Conservation (phyloP, 768 basidiomycete species). For the Leccinum olivaceopallidum region DNA sequence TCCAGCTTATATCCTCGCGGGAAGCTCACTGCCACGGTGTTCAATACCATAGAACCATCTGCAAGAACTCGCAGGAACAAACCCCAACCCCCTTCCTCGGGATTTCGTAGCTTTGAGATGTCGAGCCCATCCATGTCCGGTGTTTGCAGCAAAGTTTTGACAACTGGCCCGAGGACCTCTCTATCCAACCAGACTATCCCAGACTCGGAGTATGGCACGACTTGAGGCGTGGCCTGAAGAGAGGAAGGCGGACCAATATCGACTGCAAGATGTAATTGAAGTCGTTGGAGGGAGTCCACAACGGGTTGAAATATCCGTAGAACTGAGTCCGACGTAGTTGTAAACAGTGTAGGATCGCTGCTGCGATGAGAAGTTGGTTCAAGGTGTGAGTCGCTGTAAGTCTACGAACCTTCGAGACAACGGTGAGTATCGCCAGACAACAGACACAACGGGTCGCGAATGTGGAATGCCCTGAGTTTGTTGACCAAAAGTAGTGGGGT, state of each 20-base stretch:
- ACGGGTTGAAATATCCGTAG: constrained; percentile 87
- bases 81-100: constrained; percentile 75
- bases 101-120: constrained; percentile 53
- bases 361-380: constrained; percentile 37
- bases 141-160: constrained; percentile 46
- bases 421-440: constrained; percentile 74
- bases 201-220: constrained; percentile 45
- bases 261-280: constrained; percentile 82
- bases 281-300: constrained; percentile 77
- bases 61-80: constrained; percentile 69
- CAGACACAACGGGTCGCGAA: constrained; percentile 67
- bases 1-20: neutral
- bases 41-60: constrained; percentile 74
- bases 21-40: constrained; percentile 66
- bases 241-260: constrained; percentile 67
- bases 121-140: constrained; percentile 1
- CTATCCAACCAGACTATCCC: constrained; percentile 71
- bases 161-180: constrained; percentile 50
- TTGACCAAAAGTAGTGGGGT: constrained; percentile 71
- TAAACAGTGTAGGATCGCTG: constrained; percentile 78
- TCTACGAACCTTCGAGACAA: constrained; percentile 60
- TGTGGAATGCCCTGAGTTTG: constrained; percentile 70
- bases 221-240: constrained; percentile 36
- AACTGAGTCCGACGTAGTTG: constrained; percentile 79
- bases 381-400: neutral